Evolutionary conservation across 1,139 yeast genomes (phyloP).

Genomic region (Wickerhamomyces sp.): DNA sequence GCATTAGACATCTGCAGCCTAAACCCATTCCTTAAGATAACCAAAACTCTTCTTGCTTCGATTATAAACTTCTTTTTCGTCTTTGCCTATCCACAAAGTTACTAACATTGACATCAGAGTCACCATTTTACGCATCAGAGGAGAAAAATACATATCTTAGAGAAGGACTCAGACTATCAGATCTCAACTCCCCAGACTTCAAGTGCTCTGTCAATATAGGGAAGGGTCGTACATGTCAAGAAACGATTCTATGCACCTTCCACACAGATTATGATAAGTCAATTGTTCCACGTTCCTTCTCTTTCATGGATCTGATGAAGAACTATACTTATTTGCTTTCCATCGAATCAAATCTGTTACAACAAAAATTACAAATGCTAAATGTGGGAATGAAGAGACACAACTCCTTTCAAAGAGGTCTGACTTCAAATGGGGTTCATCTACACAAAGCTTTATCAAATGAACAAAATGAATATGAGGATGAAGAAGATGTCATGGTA

Average conservation of each 20-base stretch:
- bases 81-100: too few relatives aligned
- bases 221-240: constrained; percentile 11
- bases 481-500: neutral
- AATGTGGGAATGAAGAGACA: constrained; percentile 11
- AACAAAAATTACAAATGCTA: neutral
- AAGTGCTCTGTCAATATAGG: constrained; percentile 14
- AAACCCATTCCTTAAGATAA: too few relatives aligned
- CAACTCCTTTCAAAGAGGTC: constrained; percentile 5
- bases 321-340: constrained; percentile 3
- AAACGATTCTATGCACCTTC: constrained; percentile 15
- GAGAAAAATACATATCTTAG: too few relatives aligned
- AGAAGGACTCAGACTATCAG: constrained; percentile 8
- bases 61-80: too few relatives aligned
- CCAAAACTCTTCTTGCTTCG: too few relatives aligned
- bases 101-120: too few relatives aligned
- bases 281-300: constrained; percentile 11
- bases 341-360: neutral
- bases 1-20: too few relatives aligned
- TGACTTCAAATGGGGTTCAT: neutral
- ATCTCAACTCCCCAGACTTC: constrained; percentile 16
- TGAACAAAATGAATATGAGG: neutral
- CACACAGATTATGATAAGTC: constrained; percentile 15
- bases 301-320: constrained; percentile 6
- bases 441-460: neutral
- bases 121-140: too few relatives aligned